A percentile compares a stretch with the other conserved stretches of the same genome.
These are phyloP conservation scores for Mesembryanthemum crystallinum DNA, from an alignment of 148 eudicot genomes.

Conservation along the genomic window DNA sequence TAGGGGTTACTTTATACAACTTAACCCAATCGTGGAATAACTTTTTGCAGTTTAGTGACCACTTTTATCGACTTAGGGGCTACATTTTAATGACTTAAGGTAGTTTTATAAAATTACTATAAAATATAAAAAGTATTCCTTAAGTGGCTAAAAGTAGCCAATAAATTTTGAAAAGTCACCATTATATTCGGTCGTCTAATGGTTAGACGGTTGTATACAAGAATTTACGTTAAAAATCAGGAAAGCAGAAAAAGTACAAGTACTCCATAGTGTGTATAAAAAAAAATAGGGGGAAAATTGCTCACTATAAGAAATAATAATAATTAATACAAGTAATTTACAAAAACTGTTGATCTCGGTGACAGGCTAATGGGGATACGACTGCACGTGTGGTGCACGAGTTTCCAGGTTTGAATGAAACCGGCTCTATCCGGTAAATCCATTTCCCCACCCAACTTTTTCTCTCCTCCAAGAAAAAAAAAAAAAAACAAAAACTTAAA, in stretches of 20 bases:
- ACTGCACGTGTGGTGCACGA: constrained; percentile 48
- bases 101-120: too few relatives aligned
- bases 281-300: not conserved
- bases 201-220: constrained; percentile 4
- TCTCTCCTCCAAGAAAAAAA: not conserved
- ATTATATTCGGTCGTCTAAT: too few relatives aligned
- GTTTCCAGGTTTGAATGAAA: constrained; percentile 26
- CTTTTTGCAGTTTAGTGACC: too few relatives aligned
- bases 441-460: constrained; percentile 3
- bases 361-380: constrained; percentile 15
- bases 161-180: too few relatives aligned
- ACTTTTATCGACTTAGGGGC: too few relatives aligned
- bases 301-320: not conserved
- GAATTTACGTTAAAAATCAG: too few relatives aligned
- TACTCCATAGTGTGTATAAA: not conserved
- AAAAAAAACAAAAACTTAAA: not conserved
- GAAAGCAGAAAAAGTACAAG: not conserved
- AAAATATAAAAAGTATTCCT: too few relatives aligned
- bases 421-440: constrained; percentile 31
- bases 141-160: too few relatives aligned
- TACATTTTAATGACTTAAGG: too few relatives aligned
- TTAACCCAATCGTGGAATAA: too few relatives aligned
- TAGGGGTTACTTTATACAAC: too few relatives aligned
- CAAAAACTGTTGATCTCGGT: constrained; percentile 29
- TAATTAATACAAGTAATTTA: not conserved